Conservation (phyloP, 768 basidiomycete species). For the Mycena sanguinolenta region DNA sequence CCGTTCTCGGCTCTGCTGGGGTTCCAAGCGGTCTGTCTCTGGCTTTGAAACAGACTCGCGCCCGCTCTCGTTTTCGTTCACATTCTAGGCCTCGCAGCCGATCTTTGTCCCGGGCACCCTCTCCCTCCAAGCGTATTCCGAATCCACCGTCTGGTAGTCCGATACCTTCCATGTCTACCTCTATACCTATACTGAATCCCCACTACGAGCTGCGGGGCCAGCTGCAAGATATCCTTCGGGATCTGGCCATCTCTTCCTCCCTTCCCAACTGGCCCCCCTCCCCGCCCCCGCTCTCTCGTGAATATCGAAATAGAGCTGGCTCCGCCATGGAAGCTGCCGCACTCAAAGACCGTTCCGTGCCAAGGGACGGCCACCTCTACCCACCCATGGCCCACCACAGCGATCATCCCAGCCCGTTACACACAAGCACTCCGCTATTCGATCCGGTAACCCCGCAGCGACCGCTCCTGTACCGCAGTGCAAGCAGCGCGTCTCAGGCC, state of each 20-base stretch:
- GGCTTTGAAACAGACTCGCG: constrained; percentile 24
- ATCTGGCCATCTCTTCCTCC: constrained; percentile 57
- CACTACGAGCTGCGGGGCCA: constrained; percentile 52
- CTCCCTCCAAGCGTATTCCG: constrained; percentile 15
- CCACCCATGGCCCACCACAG: constrained; percentile 22
- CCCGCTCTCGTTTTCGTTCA: constrained; percentile 43
- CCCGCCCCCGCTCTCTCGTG: constrained; percentile 35
- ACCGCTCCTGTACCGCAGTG: constrained; percentile 5
- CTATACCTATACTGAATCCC: constrained; percentile 39
- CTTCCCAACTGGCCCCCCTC: constrained; percentile 54
- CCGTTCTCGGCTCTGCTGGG: neutral
- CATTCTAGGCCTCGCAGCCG: constrained; percentile 36
- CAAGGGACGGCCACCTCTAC: constrained; percentile 12
- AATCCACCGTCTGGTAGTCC: constrained; percentile 21
- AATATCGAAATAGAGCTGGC: constrained; percentile 30
- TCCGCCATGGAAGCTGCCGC: constrained; percentile 9
- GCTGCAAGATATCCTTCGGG: constrained; percentile 63
- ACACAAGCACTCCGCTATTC: constrained; percentile 11
- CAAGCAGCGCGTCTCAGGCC: constrained; percentile 8
- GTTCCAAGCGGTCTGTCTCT: constrained; percentile 38
- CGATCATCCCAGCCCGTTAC: constrained; percentile 25
- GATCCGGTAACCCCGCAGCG: constrained; percentile 14
- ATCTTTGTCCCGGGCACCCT: constrained; percentile 30
- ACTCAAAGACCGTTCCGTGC: constrained; percentile 15
- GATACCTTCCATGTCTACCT: constrained; percentile 38